Percentiles rank a stretch among this genome's conserved stretches.
These are phyloP conservation scores for Nepenthes mirabilis DNA, from an alignment of 148 eudicot species.

Conservation along the genomic window DNA sequence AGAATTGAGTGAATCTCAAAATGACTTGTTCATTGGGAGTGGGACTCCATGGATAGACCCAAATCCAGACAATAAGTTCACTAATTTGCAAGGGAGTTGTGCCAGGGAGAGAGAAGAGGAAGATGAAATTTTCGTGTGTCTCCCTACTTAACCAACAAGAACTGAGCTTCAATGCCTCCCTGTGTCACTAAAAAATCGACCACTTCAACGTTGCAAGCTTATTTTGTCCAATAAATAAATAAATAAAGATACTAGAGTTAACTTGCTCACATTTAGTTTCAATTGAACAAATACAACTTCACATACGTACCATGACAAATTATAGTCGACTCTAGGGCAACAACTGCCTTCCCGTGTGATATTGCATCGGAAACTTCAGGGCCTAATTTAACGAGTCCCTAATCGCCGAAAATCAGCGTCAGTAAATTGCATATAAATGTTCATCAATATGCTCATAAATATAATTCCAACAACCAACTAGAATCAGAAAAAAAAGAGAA, in stretches of 20 bases:
- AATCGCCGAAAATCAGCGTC: neutral
- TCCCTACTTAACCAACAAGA: no score
- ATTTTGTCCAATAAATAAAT: no score
- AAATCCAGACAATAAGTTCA: no score
- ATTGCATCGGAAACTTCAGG: slow-evolving; percentile 69
- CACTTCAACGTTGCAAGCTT: no score
- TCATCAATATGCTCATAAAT: neutral
- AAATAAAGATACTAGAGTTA: no score
- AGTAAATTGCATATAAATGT: neutral
- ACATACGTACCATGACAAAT: slow-evolving; percentile 68
- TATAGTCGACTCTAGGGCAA: slow-evolving; percentile 90
- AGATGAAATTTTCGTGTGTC: no score
- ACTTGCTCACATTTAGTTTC: neutral
- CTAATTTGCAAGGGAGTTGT: no score
- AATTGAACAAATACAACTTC: neutral
- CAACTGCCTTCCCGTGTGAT: slow-evolving; percentile 59
- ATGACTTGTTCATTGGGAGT: no score
- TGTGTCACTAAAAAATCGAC: neutral
- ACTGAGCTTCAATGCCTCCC: no score
- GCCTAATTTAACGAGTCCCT: slow-evolving; percentile 35
- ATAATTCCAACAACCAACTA: neutral
- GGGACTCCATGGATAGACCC: no score
- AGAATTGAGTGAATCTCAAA: no score
- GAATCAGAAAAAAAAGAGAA: neutral
- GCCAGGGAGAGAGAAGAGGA: no score